Evolutionary conservation across 176 grass and related monocot species (phyloP), one percentile per base, ranked within the genome.

Genomic region (Paspalum notatum): DNA sequence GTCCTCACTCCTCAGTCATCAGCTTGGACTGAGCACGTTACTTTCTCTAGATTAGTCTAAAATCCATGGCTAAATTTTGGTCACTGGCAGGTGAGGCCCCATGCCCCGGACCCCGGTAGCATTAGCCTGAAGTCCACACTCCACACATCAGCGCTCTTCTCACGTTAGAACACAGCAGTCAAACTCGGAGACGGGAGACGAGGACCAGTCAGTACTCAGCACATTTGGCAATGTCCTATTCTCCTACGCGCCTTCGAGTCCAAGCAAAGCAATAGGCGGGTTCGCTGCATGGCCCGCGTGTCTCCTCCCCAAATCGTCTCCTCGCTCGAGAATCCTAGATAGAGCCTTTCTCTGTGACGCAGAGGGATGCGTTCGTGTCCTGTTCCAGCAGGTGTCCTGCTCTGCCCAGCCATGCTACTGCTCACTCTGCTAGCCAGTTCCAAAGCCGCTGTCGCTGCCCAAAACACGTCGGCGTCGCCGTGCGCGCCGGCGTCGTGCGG

Each of bases 401-500:
- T 75, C 42, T 48, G 50, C 51, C 25, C 71, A 1, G 25, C 77
- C n/a, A 7, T 37, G 14, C 41, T 86, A 4, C 77, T 86, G 2
- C 40, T 66, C 57, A 1, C 47, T 20, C 14, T 52, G 49, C 38
- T 69, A 38, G 62, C 41, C 6, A 41, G 26, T 12, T 24, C 21
- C 11, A 4, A 24, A 6, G 17, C 41, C 25, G 15, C 47, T n/a
- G 38, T 47, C 4, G 7, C 8, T 15, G 27, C 57, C 5, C 0
- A 10, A 3, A 64, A 81, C 80, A 12, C 68, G 9, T 11, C 57
- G 37, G 0, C 8, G 32, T 6, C 74, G 42, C 5, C 7, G 0
- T 91, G 91, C 70, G 32, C 37, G 8, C 25, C 70, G 40, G 71
- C 63, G 12, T 4, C 3, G 8, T 94, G 92, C 54, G 88, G 91